Evolutionary conservation across 139 green algal species (phyloP).

Genomic region (Chlorella sp.): DNA sequence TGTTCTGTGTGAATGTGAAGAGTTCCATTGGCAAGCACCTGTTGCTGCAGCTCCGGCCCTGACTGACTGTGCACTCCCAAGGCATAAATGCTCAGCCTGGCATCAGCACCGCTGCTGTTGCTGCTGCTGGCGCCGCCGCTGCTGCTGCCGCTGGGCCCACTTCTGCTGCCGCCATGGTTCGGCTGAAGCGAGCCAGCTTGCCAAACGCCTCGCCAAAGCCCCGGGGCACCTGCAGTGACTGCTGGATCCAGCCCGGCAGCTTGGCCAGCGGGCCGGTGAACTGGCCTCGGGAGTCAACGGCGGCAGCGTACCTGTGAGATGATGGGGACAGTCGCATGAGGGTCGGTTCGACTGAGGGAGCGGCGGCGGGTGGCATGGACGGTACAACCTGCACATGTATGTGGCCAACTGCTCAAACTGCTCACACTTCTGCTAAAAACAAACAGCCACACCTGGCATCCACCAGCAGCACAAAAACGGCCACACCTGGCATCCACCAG

Average conservation of each 20-base stretch:
- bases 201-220: slow-evolving; percentile 56
- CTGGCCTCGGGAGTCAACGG: background rate
- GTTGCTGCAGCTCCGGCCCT: too few relatives aligned
- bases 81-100: too few relatives aligned
- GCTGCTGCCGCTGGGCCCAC: background rate
- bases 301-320: background rate
- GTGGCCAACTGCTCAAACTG: too few relatives aligned
- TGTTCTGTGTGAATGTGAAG: too few relatives aligned
- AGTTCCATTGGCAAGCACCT: too few relatives aligned
- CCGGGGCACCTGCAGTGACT: slow-evolving; percentile 43
- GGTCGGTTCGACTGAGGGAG: too few relatives aligned
- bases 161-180: background rate
- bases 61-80: too few relatives aligned
- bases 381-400: too few relatives aligned
- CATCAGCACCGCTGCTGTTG: too few relatives aligned
- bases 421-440: too few relatives aligned
- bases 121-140: too few relatives aligned
- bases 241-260: slow-evolving; percentile 82
- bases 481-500: background rate
- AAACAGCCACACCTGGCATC: slow-evolving; percentile 52
- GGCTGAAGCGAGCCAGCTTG: slow-evolving; percentile 46
- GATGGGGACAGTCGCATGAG: background rate
- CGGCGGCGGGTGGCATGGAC: background rate
- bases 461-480: background rate
- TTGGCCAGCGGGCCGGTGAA: slow-evolving; percentile 49